Conservation (phyloP, 768 basidiomycete species). For the Nevesoporus exiguus region DNA sequence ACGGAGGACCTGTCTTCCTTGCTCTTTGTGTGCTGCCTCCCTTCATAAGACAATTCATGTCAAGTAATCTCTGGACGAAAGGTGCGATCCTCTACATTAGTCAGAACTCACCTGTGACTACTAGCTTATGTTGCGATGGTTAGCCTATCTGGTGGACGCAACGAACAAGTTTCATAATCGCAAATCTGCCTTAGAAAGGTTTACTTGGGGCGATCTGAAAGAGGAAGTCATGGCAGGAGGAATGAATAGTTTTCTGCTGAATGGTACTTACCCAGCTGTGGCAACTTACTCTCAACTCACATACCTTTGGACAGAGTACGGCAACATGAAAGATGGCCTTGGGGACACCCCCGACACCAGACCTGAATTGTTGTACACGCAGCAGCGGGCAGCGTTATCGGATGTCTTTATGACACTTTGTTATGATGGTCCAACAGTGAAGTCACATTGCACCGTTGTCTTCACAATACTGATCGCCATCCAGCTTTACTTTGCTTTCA, state of each 20-base stretch:
- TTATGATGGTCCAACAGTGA: conserved; percentile 18
- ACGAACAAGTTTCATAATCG: conserved; percentile 20
- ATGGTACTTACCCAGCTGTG: conserved; percentile 5
- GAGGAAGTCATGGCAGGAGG: conserved; percentile 25
- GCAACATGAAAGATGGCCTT: conserved; percentile 18
- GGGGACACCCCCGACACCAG: conserved; percentile 11
- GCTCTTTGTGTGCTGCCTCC: conserved; percentile 19
- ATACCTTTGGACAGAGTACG: conserved; percentile 17
- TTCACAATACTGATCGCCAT: background rate
- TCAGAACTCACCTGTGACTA: background rate
- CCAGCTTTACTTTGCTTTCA: conserved; percentile 30
- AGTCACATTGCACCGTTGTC: background rate
- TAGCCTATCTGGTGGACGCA: conserved; percentile 20
- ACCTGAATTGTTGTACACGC: conserved; percentile 13
- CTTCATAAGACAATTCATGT: background rate
- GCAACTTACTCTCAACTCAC: background rate
- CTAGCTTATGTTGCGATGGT: background rate
- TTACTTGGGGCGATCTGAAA: conserved; percentile 9
- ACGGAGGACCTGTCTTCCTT: conserved; percentile 23
- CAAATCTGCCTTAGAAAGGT: conserved; percentile 17
- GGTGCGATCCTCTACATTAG: conserved; percentile 3
- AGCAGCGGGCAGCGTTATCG: background rate
- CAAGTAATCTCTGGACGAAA: conserved; percentile 19
- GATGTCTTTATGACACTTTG: conserved; percentile 9
- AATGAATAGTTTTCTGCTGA: conserved; percentile 7